Base-by-base conservation (phyloP, 768 basidiomycete species). In the Grammothele lineata region DNA sequence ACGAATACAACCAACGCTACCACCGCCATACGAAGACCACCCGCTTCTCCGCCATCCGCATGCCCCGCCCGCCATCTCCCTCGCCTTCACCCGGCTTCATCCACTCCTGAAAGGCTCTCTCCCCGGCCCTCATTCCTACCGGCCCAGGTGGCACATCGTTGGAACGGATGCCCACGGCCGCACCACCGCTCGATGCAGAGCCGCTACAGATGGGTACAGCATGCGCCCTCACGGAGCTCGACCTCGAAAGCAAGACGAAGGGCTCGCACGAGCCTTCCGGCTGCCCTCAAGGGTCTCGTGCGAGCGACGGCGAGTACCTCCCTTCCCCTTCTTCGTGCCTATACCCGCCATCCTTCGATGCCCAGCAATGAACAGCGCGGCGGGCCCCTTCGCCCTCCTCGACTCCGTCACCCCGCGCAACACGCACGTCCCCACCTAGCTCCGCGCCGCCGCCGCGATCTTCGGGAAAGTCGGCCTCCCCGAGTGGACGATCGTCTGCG, bases 211-310 rank as follows among this genome's bases (percentile, higher is more conserved):
- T n/a, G n/a, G n/a, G n/a, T n/a, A n/a, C 27, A 43, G 12, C 70
- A 74, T 53, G 83, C 83, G 14, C 75, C 72, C 26, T n/a, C n/a
- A n/a, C n/a, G n/a, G 59, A 14, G 55, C 48, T 62, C 5, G 60
- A 62, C 38, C 49, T 45, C 11, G 60, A 62, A 34, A 49, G 60
- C 1, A 39, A 41, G 12, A 10, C 39, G 10, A 36, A 27, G 0
- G 60, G 60, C 4, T 40, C 51, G 10, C 58, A 58, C 2, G 48
- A 58, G 11, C 51, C 55, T 69, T 18, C 67, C 67, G 1, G 55
- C 68, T 8, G 50, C 68, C 10, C 43, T 69, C 32, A 69, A 69
- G 48, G 68, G 68, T 42, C 68, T 67, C 51, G 66, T 69, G 56
- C 53, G 11, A 61, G 55, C 18, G 67, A 68, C 39, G 67, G 66